Base-by-base conservation (phyloP, 1,284 basidiomycete genomes). In the Stygiomarasmius scandens region DNA sequence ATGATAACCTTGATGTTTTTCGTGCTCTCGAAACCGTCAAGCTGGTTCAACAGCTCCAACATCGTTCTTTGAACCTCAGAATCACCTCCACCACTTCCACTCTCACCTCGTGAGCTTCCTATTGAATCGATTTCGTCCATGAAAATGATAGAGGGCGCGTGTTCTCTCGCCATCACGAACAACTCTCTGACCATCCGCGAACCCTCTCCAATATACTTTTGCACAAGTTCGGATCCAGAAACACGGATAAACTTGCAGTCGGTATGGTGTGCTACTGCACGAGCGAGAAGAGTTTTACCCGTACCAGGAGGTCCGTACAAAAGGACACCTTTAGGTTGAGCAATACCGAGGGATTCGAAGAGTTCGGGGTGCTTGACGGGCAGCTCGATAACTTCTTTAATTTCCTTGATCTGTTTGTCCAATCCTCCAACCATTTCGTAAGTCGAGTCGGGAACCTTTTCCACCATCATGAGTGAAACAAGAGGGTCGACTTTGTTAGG, bases 91-190 rank as follows among this genome's bases (percentile, higher is more conserved):
- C 93, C 92, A 24, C 92, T 92, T 11, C 93, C 92, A 64, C 92
- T 88, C 66, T 95, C 94, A 23, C 95, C 95, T 70, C 96, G 79
- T 56, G 93, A 95, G 60, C 91, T 94, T 54, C 96, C 96, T 68
- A 99, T 99, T 22, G 93, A 96, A 77, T 99, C 96, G 65, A 99
- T 98, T 74, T 99, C 96, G 76, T 99, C 96, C 95, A 99, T 98
- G 80, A 99, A 98, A 71, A 99, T 97, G 78, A 99, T 98, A 71
- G 90, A 93, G n/a, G 97, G 96, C 24, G 96, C 96, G 71, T 98
- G 96, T 73, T 98, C 96, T 63, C 96, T 78, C 1, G 97, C 96
- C 96, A 98, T 98, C 63, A 98, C 95, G 80, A 99, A 99, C 55
- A 99, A 77, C 77, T 99, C 96, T 59, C 96, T 85, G 41, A 97